Percentiles rank a stretch among this genome's conserved stretches.
Conservation (phyloP, 257 asterid genomes). For the Knoxia roxburghii region DNA sequence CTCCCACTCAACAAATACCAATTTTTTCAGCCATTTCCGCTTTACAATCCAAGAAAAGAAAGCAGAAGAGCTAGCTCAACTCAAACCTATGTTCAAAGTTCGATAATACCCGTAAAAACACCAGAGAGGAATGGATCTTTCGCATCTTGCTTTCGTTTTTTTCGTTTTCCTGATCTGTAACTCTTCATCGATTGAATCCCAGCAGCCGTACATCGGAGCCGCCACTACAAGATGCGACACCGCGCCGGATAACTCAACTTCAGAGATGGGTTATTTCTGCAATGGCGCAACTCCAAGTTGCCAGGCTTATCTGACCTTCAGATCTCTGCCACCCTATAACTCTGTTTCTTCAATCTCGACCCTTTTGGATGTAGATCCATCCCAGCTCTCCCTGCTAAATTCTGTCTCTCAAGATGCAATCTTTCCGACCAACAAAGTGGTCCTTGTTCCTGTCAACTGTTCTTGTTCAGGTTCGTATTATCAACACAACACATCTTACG, state of each 20-base stretch:
- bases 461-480: slow-evolving; percentile 64
- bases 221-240: slow-evolving; percentile 20
- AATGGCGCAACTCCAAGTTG: slow-evolving; percentile 52
- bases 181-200: slow-evolving; percentile 34
- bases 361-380: slow-evolving; percentile 38
- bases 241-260: slow-evolving; percentile 32
- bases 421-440: slow-evolving; percentile 26
- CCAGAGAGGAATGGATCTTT: slow-evolving; percentile 26
- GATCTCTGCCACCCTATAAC: slow-evolving; percentile 47
- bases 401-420: slow-evolving; percentile 32
- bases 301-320: slow-evolving; percentile 73
- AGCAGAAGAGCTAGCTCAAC: too few species aligned
- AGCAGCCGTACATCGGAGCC: slow-evolving; percentile 58
- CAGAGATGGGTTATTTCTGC: slow-evolving; percentile 72
- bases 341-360: slow-evolving; percentile 53
- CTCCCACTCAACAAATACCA: too few species aligned
- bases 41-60: too few species aligned
- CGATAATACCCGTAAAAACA: too few species aligned
- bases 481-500: slow-evolving; percentile 51
- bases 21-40: too few species aligned
- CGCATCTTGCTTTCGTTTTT: slow-evolving; percentile 15
- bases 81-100: neutral
- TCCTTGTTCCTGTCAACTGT: slow-evolving; percentile 68
- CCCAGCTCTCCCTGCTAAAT: slow-evolving; percentile 53
- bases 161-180: slow-evolving; percentile 27